Evolutionary conservation across 345 rosid genomes (phyloP).

Genomic region (Dipteronia dyeriana): DNA sequence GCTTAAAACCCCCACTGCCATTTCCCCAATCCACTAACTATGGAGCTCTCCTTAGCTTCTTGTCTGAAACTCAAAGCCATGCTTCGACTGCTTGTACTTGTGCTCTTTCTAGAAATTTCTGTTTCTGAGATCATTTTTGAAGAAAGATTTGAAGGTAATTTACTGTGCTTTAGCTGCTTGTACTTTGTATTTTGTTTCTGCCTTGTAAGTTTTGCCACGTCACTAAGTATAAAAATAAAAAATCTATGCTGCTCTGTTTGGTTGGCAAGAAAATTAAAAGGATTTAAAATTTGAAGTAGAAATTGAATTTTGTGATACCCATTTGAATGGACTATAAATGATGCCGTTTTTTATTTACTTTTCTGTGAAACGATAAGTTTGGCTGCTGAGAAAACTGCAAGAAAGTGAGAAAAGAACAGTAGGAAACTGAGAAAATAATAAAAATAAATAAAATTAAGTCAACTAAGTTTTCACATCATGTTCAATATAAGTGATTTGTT

Average conservation of each 20-base stretch:
- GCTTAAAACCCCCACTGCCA: background rate
- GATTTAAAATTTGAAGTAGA: background rate
- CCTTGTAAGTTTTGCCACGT: background rate
- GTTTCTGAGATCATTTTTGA: conserved; percentile 40
- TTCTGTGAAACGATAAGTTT: background rate
- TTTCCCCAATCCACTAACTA: background rate
- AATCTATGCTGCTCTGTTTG: background rate
- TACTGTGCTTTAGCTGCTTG: background rate
- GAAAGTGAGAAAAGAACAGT: conserved; percentile 2
- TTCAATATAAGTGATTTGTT: too few species aligned
- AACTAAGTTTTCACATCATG: background rate
- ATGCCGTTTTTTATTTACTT: background rate
- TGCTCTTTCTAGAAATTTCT: background rate
- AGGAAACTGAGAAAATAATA: background rate
- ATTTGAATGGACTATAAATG: background rate
- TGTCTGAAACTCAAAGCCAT: background rate
- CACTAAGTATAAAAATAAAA: background rate
- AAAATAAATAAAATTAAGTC: background rate
- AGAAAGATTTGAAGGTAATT: conserved; percentile 42
- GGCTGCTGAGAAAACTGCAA: conserved; percentile 4
- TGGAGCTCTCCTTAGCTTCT: background rate
- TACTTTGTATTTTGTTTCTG: background rate
- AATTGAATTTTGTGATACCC: background rate
- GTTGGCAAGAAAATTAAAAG: background rate
- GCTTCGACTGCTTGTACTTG: conserved; percentile 11